These are phyloP conservation scores for Penicillium chermesinum DNA, from an alignment of 495 filamentous ascomycete species.

Conservation along the genomic window DNA sequence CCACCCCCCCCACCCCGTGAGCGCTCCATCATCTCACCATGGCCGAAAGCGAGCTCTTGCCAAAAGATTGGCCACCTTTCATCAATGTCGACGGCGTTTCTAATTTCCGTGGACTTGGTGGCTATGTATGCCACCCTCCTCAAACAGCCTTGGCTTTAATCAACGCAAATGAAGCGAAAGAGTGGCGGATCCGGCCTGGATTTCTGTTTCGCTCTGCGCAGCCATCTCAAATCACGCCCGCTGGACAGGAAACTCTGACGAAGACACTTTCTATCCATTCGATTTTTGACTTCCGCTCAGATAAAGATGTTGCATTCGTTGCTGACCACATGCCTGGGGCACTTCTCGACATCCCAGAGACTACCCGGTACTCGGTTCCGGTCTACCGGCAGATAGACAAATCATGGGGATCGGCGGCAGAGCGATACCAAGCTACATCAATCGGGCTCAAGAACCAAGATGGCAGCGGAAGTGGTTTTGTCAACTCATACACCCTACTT, in stretches of 20 bases:
- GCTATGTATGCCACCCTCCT: slow-evolving; percentile 34
- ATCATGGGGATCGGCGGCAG: slow-evolving; percentile 46
- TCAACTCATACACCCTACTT: slow-evolving; percentile 43
- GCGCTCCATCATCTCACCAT: background rate
- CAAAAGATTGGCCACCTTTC: background rate
- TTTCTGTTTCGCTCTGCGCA: slow-evolving; percentile 56
- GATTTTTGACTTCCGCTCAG: slow-evolving; percentile 57
- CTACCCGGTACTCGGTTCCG: slow-evolving; percentile 45
- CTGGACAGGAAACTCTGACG: slow-evolving; percentile 44
- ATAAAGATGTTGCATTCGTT: slow-evolving; percentile 39
- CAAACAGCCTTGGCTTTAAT: background rate
- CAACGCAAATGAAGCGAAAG: background rate
- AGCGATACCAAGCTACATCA: slow-evolving; percentile 1
- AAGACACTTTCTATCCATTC: slow-evolving; percentile 43
- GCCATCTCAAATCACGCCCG: slow-evolving; percentile 42
- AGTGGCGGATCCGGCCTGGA: slow-evolving; percentile 38
- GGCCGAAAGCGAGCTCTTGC: background rate
- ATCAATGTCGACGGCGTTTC: slow-evolving; percentile 41
- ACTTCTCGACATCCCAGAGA: slow-evolving; percentile 23
- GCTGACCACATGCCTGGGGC: slow-evolving; percentile 10
- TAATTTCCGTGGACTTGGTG: slow-evolving; percentile 59
- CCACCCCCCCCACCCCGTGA: background rate
- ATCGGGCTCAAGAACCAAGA: slow-evolving; percentile 3
- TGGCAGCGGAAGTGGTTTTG: slow-evolving; percentile 46
- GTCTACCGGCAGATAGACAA: slow-evolving; percentile 53